A percentile compares a stretch with the other conserved stretches of the same genome.
phyloP scores from a whole-genome alignment of 441 rosid genomes.

The Gossypium davidsonii region DNA sequence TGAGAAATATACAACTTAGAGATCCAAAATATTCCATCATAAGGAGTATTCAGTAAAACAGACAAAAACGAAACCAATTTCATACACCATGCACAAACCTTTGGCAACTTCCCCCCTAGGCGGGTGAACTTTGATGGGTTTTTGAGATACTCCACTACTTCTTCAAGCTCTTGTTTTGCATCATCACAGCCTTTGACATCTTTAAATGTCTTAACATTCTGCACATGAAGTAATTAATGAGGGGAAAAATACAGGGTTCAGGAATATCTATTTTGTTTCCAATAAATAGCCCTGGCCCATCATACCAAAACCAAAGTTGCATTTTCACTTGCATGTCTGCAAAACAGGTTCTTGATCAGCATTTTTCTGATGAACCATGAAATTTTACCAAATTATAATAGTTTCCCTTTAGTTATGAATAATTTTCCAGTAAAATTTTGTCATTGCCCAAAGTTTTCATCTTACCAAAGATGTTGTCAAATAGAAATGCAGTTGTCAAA shows the following conservation, averaged over 20 bases:
- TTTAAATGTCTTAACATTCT: conserved; percentile 96
- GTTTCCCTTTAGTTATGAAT: not conserved
- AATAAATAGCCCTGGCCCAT: conserved; percentile 10
- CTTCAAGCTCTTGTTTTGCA: conserved; percentile 98
- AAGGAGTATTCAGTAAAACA: not conserved
- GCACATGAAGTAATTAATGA: conserved; percentile 29
- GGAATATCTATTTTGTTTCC: not conserved
- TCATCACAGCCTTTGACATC: conserved; percentile 99
- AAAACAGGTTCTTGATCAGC: not conserved
- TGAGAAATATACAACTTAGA: not conserved
- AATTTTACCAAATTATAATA: not conserved
- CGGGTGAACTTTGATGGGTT: conserved; percentile 94
- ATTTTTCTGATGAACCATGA: not conserved
- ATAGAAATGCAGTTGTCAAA: not conserved
- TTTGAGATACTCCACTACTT: conserved; percentile 91
- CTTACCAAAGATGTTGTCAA: not conserved
- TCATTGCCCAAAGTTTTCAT: not conserved
- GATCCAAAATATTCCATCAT: not conserved
- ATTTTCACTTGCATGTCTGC: conserved; percentile 11
- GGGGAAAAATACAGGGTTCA: not conserved
- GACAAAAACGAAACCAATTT: not conserved
- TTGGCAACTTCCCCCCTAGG: conserved; percentile 94
- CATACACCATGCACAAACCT: conserved; percentile 43
- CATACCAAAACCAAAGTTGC: not conserved
- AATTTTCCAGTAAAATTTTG: not conserved